phyloP scores from a whole-genome alignment of 2,329 filamentous ascomycete species.

The Xylaria sp. region DNA sequence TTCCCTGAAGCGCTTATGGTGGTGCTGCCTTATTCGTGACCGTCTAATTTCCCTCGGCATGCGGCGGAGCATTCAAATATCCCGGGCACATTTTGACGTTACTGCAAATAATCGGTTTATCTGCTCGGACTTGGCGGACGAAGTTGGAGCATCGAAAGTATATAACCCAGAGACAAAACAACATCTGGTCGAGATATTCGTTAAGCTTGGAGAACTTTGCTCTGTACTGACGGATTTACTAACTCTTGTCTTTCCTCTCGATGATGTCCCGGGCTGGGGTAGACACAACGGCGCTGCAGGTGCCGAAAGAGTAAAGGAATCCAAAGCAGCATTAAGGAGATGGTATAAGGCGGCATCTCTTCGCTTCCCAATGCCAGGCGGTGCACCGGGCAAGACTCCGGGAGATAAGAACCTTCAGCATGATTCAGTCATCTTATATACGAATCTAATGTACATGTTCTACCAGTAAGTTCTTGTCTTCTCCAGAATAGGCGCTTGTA shows the following conservation, averaged over 20 bases:
- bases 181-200: slow-evolving; percentile 51
- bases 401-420: slow-evolving; percentile 43
- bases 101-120: slow-evolving; percentile 45
- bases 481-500: no score
- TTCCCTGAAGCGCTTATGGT: slow-evolving; percentile 58
- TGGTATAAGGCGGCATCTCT: slow-evolving; percentile 50
- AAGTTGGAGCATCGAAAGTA: slow-evolving; percentile 52
- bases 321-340: slow-evolving; percentile 45
- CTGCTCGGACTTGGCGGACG: slow-evolving; percentile 52
- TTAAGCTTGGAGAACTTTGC: slow-evolving; percentile 52
- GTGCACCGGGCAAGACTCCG: slow-evolving; percentile 35
- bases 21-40: slow-evolving; percentile 60
- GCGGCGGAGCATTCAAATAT: slow-evolving; percentile 57
- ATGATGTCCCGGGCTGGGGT: slow-evolving; percentile 50
- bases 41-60: slow-evolving; percentile 56
- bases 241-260: slow-evolving; percentile 51
- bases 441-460: slow-evolving; percentile 57
- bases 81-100: slow-evolving; percentile 53
- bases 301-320: slow-evolving; percentile 42
- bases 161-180: slow-evolving; percentile 53
- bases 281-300: slow-evolving; percentile 43
- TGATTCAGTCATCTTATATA: slow-evolving; percentile 52
- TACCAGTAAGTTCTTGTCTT: slow-evolving; percentile 50
- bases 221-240: slow-evolving; percentile 54
- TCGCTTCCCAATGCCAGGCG: slow-evolving; percentile 48